phyloP scores from a whole-genome alignment of 2,329 filamentous ascomycete species.

The Talaromyces sp. region DNA sequence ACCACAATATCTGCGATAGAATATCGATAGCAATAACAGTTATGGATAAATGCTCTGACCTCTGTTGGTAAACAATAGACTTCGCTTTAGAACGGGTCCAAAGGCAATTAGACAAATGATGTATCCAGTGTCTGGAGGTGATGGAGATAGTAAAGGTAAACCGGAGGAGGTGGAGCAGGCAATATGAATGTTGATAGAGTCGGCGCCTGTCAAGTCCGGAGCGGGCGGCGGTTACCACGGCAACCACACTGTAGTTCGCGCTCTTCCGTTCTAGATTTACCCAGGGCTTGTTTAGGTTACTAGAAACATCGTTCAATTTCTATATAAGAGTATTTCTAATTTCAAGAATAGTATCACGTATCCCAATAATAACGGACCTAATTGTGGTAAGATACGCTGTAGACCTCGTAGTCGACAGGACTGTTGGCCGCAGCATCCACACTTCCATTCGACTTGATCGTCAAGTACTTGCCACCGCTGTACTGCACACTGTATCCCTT shows the following conservation, averaged over 20 bases:
- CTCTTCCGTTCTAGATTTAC: background rate
- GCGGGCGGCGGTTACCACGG: constrained; percentile 11
- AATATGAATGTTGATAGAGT: constrained; percentile 10
- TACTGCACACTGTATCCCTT: constrained; percentile 34
- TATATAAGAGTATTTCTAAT: background rate
- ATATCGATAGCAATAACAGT: background rate
- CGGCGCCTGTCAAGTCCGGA: background rate
- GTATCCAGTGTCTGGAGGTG: background rate
- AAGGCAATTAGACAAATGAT: background rate
- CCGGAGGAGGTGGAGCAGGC: background rate
- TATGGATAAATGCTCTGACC: background rate
- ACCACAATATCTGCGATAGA: background rate
- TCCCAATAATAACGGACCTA: background rate
- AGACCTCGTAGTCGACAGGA: constrained; percentile 8
- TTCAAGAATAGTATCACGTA: background rate
- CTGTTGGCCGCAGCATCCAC: background rate
- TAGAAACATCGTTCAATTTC: background rate
- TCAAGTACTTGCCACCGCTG: constrained; percentile 21
- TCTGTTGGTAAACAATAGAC: background rate
- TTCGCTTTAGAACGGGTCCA: background rate
- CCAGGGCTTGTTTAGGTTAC: background rate
- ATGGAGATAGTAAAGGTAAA: background rate
- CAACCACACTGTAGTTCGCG: background rate
- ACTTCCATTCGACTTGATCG: constrained; percentile 11
- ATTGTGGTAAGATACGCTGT: constrained; percentile 18